Percentiles rank a stretch among this genome's conserved stretches.
phyloP scores from a whole-genome alignment of 192 early-diverging fungal genomes.

The Coemansia sp. region DNA sequence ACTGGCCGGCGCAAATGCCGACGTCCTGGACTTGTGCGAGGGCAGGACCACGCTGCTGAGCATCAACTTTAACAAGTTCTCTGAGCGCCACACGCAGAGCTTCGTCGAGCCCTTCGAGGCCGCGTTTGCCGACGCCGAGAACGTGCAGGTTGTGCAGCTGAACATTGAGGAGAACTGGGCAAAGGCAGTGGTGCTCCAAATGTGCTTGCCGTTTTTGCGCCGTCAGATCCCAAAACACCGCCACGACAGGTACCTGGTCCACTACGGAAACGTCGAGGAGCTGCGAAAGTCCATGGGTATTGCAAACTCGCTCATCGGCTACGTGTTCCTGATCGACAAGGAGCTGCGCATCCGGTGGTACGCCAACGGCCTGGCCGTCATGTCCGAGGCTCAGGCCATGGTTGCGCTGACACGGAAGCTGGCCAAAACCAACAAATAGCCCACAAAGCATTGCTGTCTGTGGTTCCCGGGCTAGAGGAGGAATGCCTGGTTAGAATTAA shows the following conservation, averaged over 20 bases:
- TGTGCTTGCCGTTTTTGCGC: slow-evolving; percentile 38
- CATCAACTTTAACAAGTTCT: slow-evolving; percentile 49
- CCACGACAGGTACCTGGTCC: slow-evolving; percentile 28
- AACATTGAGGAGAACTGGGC: slow-evolving; percentile 53
- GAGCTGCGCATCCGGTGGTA: slow-evolving; percentile 48
- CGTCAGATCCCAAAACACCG: slow-evolving; percentile 25
- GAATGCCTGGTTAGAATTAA: no score
- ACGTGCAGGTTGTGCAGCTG: slow-evolving; percentile 40
- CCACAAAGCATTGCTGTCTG: not conserved
- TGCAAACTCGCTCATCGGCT: slow-evolving; percentile 50
- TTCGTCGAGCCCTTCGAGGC: slow-evolving; percentile 32
- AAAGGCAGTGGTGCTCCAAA: slow-evolving; percentile 38
- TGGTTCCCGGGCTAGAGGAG: no score
- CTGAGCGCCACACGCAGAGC: slow-evolving; percentile 44
- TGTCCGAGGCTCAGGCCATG: slow-evolving; percentile 35
- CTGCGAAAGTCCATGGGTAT: slow-evolving; percentile 42
- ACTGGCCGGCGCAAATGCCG: slow-evolving; percentile 13
- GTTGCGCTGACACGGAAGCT: slow-evolving; percentile 25
- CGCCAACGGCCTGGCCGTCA: slow-evolving; percentile 44
- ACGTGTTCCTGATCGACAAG: slow-evolving; percentile 46
- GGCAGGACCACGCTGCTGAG: slow-evolving; percentile 41
- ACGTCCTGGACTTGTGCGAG: slow-evolving; percentile 26
- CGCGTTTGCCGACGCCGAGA: slow-evolving; percentile 10
- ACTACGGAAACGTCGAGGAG: slow-evolving; percentile 45
- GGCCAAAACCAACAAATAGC: slow-evolving; percentile 17